Evolutionary conservation across 805 yeast species (phyloP).

Genomic region (Wickerhamiella alocasiicola): DNA sequence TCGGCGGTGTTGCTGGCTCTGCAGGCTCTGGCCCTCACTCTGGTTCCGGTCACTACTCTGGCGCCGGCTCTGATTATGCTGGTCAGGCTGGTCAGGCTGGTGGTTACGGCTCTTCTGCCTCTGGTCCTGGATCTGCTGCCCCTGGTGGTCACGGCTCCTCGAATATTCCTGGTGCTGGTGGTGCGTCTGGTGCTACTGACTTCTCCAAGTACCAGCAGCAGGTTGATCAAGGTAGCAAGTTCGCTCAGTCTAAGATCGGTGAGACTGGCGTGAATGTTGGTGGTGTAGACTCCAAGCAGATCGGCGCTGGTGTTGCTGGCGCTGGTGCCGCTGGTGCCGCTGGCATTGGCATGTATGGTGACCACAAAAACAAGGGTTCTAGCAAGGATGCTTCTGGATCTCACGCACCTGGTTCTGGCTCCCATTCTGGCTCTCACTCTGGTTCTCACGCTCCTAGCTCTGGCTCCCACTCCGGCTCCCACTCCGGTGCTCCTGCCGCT

Average conservation of each 20-base stretch:
- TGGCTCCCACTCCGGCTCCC: background rate
- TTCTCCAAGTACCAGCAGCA: background rate
- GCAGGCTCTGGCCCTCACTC: conserved; percentile 17
- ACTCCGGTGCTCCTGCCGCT: background rate
- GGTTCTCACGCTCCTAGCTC: background rate
- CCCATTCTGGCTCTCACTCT: background rate
- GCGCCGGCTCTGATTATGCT: background rate
- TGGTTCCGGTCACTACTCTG: background rate
- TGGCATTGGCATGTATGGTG: background rate
- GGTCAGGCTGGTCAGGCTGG: too few relatives aligned
- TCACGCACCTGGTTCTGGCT: background rate
- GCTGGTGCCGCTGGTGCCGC: conserved; percentile 10
- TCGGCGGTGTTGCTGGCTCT: conserved; percentile 23
- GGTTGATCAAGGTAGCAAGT: conserved; percentile 3
- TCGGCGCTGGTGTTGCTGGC: conserved; percentile 10
- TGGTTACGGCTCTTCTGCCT: background rate
- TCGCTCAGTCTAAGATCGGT: conserved; percentile 1
- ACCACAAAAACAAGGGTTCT: conserved; percentile 2
- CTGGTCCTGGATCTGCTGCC: background rate
- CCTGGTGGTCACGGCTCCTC: conserved; percentile 2
- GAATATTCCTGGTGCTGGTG: background rate
- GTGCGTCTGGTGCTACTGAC: background rate
- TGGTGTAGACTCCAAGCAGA: conserved; percentile 5
- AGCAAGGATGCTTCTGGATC: conserved; percentile 1
- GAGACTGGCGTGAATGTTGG: conserved; percentile 5